Evolutionary conservation across 2,329 filamentous ascomycete genomes (phyloP), one percentile per base, ranked within the genome.

Genomic region (Bipolaris oryzae): DNA sequence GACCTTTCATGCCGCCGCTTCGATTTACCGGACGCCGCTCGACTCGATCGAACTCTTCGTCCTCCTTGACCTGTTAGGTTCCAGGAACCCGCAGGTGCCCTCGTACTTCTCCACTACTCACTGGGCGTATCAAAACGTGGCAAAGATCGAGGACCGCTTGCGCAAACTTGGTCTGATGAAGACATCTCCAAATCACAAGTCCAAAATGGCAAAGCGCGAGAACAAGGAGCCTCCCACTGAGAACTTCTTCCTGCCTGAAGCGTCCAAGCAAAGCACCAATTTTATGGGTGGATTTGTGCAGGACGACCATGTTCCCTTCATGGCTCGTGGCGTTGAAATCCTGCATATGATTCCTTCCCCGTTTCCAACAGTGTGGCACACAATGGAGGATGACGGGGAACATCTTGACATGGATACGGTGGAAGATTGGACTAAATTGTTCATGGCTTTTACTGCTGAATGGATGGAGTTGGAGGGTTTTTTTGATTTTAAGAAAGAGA

Each of bases 241-340:
- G 55, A 68, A 71, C 1, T 73, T 76, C 0, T 96, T 96, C 72
- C 79, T 97, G 4, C 50, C 61, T 6, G 72, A 74, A 39, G 72
- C 78, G 0, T 77, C 84, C n/a, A 93, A 91, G 70, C 71, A 75
- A 28, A 62, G 79, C 1, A 53, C 75, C 79, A 41, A 80, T 33
- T 83, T 90, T 68, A 77, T 72, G 74, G 55, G 82, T 76, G 45
- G 86, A 76, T 64, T 78, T 48, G 86, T 96, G n/a, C 82, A 89
- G 67, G 95, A 99, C 73, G 95, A 99, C 70, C 95, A 99, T 72
- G 78, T 97, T 5, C 95, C 95, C 0, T 99, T 99, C 71, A 87
- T 98, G 84, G 81, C 81, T 35, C 86, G 92, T 21, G 95, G 95
- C 1, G 94, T 99, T 0, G 89, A 96, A 31, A 84, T 98, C n/a